phyloP scores from a whole-genome alignment of 2,329 filamentous ascomycete genomes.

The Beauveria scarabaeidicola region DNA sequence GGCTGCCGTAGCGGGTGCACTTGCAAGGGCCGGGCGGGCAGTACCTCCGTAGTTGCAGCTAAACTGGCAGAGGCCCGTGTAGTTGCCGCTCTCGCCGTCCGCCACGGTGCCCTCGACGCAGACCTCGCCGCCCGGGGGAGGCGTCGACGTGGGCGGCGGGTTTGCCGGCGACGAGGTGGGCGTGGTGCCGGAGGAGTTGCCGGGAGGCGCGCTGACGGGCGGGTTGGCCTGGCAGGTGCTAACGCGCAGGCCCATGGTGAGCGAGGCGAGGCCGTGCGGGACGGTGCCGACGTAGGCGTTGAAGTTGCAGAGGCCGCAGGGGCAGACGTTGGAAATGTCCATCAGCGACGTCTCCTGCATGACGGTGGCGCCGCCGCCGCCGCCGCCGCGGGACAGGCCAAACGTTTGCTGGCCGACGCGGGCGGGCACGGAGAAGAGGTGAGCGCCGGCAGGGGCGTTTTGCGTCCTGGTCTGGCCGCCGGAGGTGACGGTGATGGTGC shows the following conservation, averaged over 20 bases:
- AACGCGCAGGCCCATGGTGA: constrained; percentile 23
- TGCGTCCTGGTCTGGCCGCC: constrained; percentile 33
- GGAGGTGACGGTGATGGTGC: constrained; percentile 35
- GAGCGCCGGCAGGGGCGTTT: constrained; percentile 20
- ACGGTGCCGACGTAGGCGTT: constrained; percentile 13
- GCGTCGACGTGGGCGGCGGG: neutral
- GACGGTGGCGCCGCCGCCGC: constrained; percentile 6
- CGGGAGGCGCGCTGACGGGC: constrained; percentile 11
- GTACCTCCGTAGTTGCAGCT: constrained; percentile 23
- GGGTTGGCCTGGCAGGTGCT: constrained; percentile 22
- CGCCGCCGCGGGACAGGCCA: neutral
- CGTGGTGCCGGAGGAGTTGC: constrained; percentile 9
- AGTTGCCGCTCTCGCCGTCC: constrained; percentile 24
- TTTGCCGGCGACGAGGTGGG: constrained; percentile 24
- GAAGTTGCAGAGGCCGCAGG: constrained; percentile 13
- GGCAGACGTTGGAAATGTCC: constrained; percentile 12
- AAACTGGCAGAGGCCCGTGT: constrained; percentile 28
- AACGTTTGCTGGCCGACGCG: constrained; percentile 10
- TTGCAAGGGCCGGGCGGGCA: constrained; percentile 26
- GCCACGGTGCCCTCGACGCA: constrained; percentile 22
- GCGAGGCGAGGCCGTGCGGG: constrained; percentile 18
- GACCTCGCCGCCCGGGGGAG: constrained; percentile 12
- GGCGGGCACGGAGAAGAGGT: constrained; percentile 16
- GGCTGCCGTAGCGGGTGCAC: constrained; percentile 24
- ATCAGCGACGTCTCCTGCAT: constrained; percentile 10